Base-by-base conservation (phyloP, 2,329 filamentous ascomycete genomes). In the Fusarium sp. region DNA sequence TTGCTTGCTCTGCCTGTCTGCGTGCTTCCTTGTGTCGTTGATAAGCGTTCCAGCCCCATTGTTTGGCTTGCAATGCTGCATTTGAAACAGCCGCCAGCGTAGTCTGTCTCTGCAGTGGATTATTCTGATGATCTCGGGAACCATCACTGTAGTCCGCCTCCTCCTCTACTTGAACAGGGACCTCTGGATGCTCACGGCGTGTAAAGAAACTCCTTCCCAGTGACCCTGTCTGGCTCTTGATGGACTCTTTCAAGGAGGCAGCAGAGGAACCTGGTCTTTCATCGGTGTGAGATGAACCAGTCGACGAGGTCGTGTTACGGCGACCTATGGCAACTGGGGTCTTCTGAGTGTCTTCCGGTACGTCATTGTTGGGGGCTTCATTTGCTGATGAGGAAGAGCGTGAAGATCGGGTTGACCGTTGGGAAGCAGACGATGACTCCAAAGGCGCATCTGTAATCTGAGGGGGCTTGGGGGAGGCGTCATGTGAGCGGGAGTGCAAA, bases 401-500 rank as follows among this genome's bases (percentile, higher is more conserved):
- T 64, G 88, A 87, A 4, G 88, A 89, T 17, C 84, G 83, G 63
- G 84, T 88, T 20, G 85, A 83, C 28, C 79, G 76, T 54, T 84
- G 84, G 8, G 82, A 82, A 8, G 81, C 74, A 17, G 82, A 83
- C 67, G 81, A 84, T 35, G 78, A 79, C 70, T 81, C 83, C 65
- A 69, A 79, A 66, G 76, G 82, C 48, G 72, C 81, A 58, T 78
- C 84, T 72, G 75, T 44, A 31, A 63, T 20, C 80, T 47, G 78
- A 86, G 18, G 63, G 11, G 84, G 83, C 12, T 82, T 79, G 4
- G 89, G 87, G 3, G 89, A 89, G 28, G 82, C 81, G n/a, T 88
- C 85, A 41, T 89, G 86, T 2, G 92, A 90, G 24, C 89, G 86
- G 24, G 85, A 88, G n/a, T 92, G 90, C 44, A 94, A 85, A 44